Evolutionary conservation across 371 early-diverging fungal genomes (phyloP).

Genomic region (Mucor velutinosus): DNA sequence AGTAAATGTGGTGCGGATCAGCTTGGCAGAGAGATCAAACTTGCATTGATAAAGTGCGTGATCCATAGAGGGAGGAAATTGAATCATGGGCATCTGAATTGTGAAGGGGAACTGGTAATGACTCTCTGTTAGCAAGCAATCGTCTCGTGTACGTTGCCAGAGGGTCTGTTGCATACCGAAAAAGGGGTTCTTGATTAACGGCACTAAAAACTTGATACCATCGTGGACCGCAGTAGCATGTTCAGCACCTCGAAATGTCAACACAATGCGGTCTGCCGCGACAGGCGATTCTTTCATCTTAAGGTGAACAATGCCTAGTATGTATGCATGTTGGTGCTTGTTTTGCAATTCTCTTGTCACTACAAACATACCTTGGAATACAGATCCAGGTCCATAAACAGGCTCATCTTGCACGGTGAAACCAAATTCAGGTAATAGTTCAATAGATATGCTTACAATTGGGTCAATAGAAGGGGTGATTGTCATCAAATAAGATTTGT

Average conservation of each 20-base stretch:
- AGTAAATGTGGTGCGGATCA: slow-evolving; percentile 16
- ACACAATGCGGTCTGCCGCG: slow-evolving; percentile 26
- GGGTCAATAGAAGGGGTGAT: slow-evolving; percentile 15
- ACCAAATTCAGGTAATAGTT: slow-evolving; percentile 47
- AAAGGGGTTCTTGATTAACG: slow-evolving; percentile 18
- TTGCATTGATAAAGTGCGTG: slow-evolving; percentile 30
- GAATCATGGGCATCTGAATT: slow-evolving; percentile 44
- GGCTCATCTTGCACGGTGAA: slow-evolving; percentile 37
- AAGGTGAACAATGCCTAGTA: slow-evolving; percentile 31
- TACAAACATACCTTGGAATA: slow-evolving; percentile 41
- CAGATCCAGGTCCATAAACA: slow-evolving; percentile 47
- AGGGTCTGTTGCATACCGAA: slow-evolving; percentile 40
- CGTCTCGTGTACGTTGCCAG: slow-evolving; percentile 35
- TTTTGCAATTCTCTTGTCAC: background rate
- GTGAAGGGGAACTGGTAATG: slow-evolving; percentile 36
- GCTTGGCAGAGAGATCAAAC: slow-evolving; percentile 33
- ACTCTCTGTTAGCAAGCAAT: slow-evolving; percentile 14
- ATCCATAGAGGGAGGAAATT: slow-evolving; percentile 41
- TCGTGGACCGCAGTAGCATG: slow-evolving; percentile 22
- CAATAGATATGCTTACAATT: slow-evolving; percentile 23
- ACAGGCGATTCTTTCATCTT: slow-evolving; percentile 20
- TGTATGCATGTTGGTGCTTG: background rate
- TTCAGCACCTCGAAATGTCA: slow-evolving; percentile 36
- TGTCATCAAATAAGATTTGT: slow-evolving; percentile 15
- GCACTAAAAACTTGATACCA: slow-evolving; percentile 22